Conservation (phyloP, 108 stramenopile genomes). For the Pelagomonas calceolata region DNA sequence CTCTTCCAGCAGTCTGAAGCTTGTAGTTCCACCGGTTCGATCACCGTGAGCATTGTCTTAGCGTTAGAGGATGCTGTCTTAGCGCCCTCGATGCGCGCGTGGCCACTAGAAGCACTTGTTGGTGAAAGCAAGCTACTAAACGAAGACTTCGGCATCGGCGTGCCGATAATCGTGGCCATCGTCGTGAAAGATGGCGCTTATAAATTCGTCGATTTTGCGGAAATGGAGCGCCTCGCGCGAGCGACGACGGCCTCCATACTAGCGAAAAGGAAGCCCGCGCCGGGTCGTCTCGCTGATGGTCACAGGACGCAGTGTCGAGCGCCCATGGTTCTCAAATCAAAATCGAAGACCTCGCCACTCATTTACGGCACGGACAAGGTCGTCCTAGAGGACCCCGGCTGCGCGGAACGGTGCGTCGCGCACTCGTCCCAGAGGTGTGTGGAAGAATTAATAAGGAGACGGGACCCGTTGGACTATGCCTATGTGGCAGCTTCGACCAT, state of each 20-base stretch:
- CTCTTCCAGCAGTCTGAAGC: not conserved
- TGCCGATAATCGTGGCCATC: too few relatives aligned
- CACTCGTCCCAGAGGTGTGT: not conserved
- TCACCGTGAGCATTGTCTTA: too few relatives aligned
- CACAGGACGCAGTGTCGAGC: not conserved
- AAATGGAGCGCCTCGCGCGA: too few relatives aligned
- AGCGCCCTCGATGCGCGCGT: too few relatives aligned
- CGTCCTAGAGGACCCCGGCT: not conserved
- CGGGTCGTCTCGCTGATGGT: not conserved
- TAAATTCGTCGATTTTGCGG: too few relatives aligned
- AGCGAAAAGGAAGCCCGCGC: not conserved
- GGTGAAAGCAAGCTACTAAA: too few relatives aligned
- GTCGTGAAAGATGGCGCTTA: too few relatives aligned
- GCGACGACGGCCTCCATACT: too few relatives aligned
- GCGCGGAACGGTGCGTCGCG: not conserved
- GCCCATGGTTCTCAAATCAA: not conserved
- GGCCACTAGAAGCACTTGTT: too few relatives aligned
- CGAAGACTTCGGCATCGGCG: too few relatives aligned
- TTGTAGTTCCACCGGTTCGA: not conserved
- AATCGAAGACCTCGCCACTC: not conserved
- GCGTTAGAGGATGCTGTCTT: too few relatives aligned
- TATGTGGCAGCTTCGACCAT: too few relatives aligned
- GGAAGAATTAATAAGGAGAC: not conserved
- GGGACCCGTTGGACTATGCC: not conserved
- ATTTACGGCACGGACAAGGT: not conserved